These are phyloP conservation scores for Trifolium dubium DNA, from an alignment of 306 rosid genomes.

Conservation along the genomic window DNA sequence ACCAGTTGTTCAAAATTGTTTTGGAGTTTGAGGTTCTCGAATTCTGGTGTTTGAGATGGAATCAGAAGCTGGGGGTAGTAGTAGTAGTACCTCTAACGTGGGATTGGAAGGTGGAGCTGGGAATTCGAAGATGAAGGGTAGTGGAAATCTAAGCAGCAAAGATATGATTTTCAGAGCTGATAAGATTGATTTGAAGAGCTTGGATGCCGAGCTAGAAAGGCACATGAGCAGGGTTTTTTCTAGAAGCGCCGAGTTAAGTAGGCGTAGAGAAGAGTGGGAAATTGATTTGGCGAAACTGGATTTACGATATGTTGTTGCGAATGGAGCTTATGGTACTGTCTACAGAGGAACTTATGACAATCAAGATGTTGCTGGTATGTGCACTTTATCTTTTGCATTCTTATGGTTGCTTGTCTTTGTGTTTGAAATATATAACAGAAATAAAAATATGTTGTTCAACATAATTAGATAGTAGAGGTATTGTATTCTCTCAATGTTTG, in stretches of 20 bases:
- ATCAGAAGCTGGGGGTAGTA: slow-evolving; percentile 39
- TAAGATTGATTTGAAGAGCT: slow-evolving; percentile 65
- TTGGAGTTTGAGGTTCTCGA: slow-evolving; percentile 41
- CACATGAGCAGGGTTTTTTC: slow-evolving; percentile 78
- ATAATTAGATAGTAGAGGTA: background rate
- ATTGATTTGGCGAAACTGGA: slow-evolving; percentile 75
- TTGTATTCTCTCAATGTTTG: background rate
- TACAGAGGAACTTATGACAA: slow-evolving; percentile 73
- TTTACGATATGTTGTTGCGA: slow-evolving; percentile 64
- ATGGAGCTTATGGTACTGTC: slow-evolving; percentile 80
- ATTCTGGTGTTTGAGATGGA: slow-evolving; percentile 51
- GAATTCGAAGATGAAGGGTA: slow-evolving; percentile 48
- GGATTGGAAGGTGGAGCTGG: slow-evolving; percentile 29
- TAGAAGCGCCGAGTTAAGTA: slow-evolving; percentile 41
- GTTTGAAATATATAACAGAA: background rate
- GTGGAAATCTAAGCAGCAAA: slow-evolving; percentile 58
- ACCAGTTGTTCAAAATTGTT: background rate
- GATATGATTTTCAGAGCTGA: slow-evolving; percentile 80
- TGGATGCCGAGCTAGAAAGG: slow-evolving; percentile 82
- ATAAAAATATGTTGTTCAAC: slow-evolving; percentile 1
- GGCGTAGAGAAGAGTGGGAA: slow-evolving; percentile 84
- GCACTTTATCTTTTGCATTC: slow-evolving; percentile 18
- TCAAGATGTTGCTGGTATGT: slow-evolving; percentile 89
- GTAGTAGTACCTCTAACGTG: slow-evolving; percentile 36
- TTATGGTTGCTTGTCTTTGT: background rate